Conservation (phyloP, 805 yeast species). For the Saccharomycopsis capsularis region DNA sequence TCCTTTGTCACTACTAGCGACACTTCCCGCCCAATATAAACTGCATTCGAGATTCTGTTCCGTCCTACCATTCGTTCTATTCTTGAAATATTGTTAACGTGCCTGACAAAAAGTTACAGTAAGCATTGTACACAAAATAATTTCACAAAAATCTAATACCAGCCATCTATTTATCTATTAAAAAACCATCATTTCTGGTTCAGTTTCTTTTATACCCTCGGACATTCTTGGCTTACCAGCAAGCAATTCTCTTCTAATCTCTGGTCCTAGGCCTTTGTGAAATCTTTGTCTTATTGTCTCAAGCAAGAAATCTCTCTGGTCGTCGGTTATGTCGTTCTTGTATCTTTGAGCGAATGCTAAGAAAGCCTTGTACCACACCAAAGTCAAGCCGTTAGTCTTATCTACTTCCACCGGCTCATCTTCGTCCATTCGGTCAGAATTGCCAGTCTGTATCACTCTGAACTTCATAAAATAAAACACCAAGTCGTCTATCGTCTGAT, state of each 20-base stretch:
- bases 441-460: constrained; percentile 44
- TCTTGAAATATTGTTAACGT: too few species aligned
- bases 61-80: too few species aligned
- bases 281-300: constrained; percentile 88
- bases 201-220: constrained; percentile 24
- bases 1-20: too few species aligned
- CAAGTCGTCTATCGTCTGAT: constrained; percentile 89
- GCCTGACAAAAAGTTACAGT: too few species aligned
- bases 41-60: too few species aligned
- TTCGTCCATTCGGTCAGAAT: constrained; percentile 31
- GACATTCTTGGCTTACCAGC: constrained; percentile 71
- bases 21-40: too few species aligned
- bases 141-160: too few species aligned
- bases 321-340: constrained; percentile 97
- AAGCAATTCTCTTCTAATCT: constrained; percentile 83
- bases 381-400: constrained; percentile 48
- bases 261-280: constrained; percentile 87
- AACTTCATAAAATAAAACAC: constrained; percentile 93
- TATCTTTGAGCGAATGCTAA: constrained; percentile 92
- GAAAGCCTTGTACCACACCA: constrained; percentile 96
- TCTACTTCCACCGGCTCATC: constrained; percentile 28
- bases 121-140: too few species aligned
- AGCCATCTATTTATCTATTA: too few species aligned
- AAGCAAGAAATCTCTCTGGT: constrained; percentile 88
- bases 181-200: constrained; percentile 28